Evolutionary conservation across 306 rosid genomes (phyloP), one percentile per base, ranked within the genome.

Genomic region (Malus orientalis): DNA sequence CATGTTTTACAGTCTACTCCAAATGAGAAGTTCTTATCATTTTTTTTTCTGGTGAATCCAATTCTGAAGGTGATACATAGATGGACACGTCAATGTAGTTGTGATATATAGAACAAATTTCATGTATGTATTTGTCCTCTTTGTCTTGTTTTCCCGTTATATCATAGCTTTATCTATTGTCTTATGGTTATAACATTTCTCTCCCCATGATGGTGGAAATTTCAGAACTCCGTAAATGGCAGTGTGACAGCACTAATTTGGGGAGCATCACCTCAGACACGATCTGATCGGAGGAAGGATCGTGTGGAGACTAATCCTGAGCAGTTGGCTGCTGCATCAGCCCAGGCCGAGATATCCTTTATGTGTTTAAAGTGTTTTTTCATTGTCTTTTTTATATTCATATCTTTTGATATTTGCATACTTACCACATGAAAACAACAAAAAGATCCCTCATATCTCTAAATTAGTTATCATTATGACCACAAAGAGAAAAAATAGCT

Each of bases 231-330:
- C 3, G 84, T 87, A 74, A 88, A 82, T 76, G 98, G 99, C 33
- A 74, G 73, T 54, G 93, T 87, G 57, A 96, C 96, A 57, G 99
- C 99, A 25, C 80, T 96, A 69, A 92, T 96, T 72, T 96, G 99
- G 99, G 99, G 97, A 25, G 99, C 99, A 1, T 92, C 99, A 45
- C 99, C 99, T 27, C 99, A 96, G 69, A 89, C 97, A 7, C 88
- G 99, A 81, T 92, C 99, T 20, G 99, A 96, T 73, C 87, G 98
- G 11, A 74, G 96, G 32, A 96, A 96, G 86, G 99, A 96, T 77
- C 98, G 99, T 2, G 99, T 96, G 16, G 99, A 96, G 82, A 92
- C 97, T 59, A 90, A 92, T 58, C 99, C 99, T 53, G 99, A 96
- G 81, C 99, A 92, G 85, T 76, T 96, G 83, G 97, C 99, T 74